Evolutionary conservation across 495 filamentous ascomycete species (phyloP).

Genomic region (Lasiosphaeriaceae sp.): DNA sequence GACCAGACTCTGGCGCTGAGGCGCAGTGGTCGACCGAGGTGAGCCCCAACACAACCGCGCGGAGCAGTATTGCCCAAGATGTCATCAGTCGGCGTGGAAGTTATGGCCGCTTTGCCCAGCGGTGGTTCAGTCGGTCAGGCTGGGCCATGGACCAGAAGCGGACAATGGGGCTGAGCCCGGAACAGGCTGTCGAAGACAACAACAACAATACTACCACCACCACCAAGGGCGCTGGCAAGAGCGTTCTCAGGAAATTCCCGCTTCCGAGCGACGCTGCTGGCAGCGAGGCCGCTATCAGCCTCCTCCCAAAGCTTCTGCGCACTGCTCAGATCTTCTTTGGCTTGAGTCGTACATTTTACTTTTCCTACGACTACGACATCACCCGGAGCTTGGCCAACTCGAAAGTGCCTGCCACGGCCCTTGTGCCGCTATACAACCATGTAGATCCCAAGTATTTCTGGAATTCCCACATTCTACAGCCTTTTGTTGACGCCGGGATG

Average conservation of each 20-base stretch:
- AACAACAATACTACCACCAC: too few relatives aligned
- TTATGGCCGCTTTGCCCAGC: slow-evolving; percentile 83
- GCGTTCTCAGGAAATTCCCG: slow-evolving; percentile 16
- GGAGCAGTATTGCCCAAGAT: slow-evolving; percentile 69
- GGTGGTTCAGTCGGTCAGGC: slow-evolving; percentile 82
- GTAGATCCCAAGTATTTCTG: slow-evolving; percentile 88
- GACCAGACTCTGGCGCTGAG: slow-evolving; percentile 12
- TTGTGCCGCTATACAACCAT: slow-evolving; percentile 61
- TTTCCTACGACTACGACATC: slow-evolving; percentile 87
- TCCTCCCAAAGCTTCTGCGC: slow-evolving; percentile 79
- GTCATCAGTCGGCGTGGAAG: slow-evolving; percentile 72
- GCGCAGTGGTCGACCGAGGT: slow-evolving; percentile 32
- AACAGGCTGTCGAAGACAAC: slow-evolving; percentile 13
- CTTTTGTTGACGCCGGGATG: slow-evolving; percentile 68
- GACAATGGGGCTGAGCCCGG: slow-evolving; percentile 53
- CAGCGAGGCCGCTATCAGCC: slow-evolving; percentile 30
- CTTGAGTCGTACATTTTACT: slow-evolving; percentile 81
- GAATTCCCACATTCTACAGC: slow-evolving; percentile 72
- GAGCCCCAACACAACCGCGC: slow-evolving; percentile 30
- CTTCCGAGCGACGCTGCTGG: slow-evolving; percentile 30
- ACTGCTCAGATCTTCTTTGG: slow-evolving; percentile 77
- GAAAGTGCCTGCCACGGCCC: slow-evolving; percentile 27
- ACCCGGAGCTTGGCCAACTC: slow-evolving; percentile 59
- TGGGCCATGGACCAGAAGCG: slow-evolving; percentile 61
- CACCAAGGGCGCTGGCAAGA: slow-evolving; percentile 13